A percentile compares a stretch with the other conserved stretches of the same genome.
phyloP scores from a whole-genome alignment of 495 filamentous ascomycete species.

The Podospora sp. region DNA sequence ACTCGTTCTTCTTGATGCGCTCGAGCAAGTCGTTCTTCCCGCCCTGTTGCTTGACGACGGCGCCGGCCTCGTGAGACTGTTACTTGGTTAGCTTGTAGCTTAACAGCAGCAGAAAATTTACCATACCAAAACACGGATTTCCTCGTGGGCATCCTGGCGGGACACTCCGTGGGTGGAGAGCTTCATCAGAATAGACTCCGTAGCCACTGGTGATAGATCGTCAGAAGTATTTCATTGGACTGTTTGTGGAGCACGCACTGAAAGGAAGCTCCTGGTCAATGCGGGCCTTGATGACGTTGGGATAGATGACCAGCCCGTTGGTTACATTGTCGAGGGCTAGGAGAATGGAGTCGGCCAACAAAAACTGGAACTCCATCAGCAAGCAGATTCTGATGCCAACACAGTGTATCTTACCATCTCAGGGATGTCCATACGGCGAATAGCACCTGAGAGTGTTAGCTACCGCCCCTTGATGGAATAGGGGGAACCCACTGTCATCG shows the following conservation, averaged over 20 bases:
- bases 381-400: not conserved
- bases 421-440: conserved; percentile 62
- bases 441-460: conserved; percentile 23
- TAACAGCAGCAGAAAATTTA: not conserved
- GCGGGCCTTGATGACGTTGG: conserved; percentile 67
- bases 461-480: not conserved
- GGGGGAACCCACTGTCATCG: conserved; percentile 55
- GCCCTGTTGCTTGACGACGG: conserved; percentile 76
- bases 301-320: conserved; percentile 84
- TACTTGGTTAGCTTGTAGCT: not conserved
- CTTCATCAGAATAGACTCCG: conserved; percentile 87
- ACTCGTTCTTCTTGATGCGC: conserved; percentile 70
- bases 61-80: conserved; percentile 74
- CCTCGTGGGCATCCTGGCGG: conserved; percentile 90
- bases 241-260: conserved; percentile 38
- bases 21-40: conserved; percentile 82
- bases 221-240: not conserved
- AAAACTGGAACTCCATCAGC: conserved; percentile 49
- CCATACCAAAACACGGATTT: conserved; percentile 72
- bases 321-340: conserved; percentile 82
- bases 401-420: conserved; percentile 47
- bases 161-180: conserved; percentile 72
- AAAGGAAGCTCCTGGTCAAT: conserved; percentile 84
- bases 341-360: conserved; percentile 80
- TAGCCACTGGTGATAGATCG: conserved; percentile 55